These are phyloP conservation scores for Stenogyne calaminthoides DNA, from an alignment of 305 asterid species.

Conservation along the genomic window DNA sequence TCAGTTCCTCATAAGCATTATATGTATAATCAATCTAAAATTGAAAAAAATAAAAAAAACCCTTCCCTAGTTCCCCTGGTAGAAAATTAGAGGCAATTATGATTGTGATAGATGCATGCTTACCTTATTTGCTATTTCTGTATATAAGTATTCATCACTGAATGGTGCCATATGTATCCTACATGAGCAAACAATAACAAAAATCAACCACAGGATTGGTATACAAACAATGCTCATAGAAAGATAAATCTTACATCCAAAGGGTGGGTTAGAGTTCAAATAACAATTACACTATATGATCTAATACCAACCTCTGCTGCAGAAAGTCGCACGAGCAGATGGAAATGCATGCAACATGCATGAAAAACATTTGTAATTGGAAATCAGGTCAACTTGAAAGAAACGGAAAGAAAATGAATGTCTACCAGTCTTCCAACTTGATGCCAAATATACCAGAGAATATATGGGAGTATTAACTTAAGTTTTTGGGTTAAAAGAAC, in stretches of 20 bases:
- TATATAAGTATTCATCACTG: slow-evolving; percentile 85
- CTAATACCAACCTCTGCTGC: not conserved
- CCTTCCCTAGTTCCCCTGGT: slow-evolving; percentile 10
- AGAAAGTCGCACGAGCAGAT: not conserved
- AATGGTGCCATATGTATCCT: slow-evolving; percentile 99
- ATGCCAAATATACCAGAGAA: too few relatives aligned
- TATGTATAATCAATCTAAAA: slow-evolving; percentile 2
- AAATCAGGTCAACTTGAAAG: not conserved
- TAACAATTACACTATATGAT: not conserved
- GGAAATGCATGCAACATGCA: slow-evolving; percentile 9
- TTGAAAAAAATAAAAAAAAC: not conserved
- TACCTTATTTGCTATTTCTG: slow-evolving; percentile 96
- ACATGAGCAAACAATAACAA: slow-evolving; percentile 42
- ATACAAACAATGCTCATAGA: not conserved
- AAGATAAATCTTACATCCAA: not conserved
- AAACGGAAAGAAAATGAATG: not conserved
- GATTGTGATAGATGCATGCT: slow-evolving; percentile 18
- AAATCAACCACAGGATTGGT: slow-evolving; percentile 27
- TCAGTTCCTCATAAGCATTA: slow-evolving; percentile 15
- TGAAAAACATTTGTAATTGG: not conserved
- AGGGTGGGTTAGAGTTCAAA: not conserved
- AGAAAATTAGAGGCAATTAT: not conserved
- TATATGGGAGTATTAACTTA: too few relatives aligned
- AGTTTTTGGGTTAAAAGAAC: too few relatives aligned
- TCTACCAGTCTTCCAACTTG: too few relatives aligned